Percentiles rank a stretch among this genome's conserved stretches.
These are phyloP conservation scores for Candida adriatica DNA, from an alignment of 805 yeast genomes.

Conservation along the genomic window DNA sequence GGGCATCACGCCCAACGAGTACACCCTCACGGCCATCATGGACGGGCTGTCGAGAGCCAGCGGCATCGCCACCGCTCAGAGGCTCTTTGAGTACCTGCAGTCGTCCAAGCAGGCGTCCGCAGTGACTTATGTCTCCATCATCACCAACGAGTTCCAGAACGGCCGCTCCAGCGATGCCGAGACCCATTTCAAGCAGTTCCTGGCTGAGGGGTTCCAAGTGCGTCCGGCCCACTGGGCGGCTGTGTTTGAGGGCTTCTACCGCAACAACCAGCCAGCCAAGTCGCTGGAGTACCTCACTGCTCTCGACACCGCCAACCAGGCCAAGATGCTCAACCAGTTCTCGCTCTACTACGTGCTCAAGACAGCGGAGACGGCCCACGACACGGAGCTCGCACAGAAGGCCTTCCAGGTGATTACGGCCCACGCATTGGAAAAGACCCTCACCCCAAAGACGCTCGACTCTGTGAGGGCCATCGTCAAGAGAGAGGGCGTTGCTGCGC, in stretches of 20 bases:
- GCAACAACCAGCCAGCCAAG: slow-evolving; percentile 8
- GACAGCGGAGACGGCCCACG: slow-evolving; percentile 11
- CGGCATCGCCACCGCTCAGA: slow-evolving; percentile 45
- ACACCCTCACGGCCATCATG: slow-evolving; percentile 45
- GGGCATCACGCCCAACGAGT: slow-evolving; percentile 34
- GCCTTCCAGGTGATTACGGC: slow-evolving; percentile 10
- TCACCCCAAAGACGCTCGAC: slow-evolving; percentile 6
- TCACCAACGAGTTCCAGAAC: slow-evolving; percentile 37
- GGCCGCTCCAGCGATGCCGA: slow-evolving; percentile 37
- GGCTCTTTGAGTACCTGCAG: slow-evolving; percentile 37
- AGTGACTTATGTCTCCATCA: slow-evolving; percentile 38
- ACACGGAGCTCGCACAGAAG: slow-evolving; percentile 17
- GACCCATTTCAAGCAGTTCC: slow-evolving; percentile 27
- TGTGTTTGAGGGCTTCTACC: slow-evolving; percentile 20
- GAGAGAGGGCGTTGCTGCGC: slow-evolving; percentile 12
- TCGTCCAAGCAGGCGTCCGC: slow-evolving; percentile 27
- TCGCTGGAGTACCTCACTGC: slow-evolving; percentile 13
- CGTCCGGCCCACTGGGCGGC: slow-evolving; percentile 18
- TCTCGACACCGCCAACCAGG: slow-evolving; percentile 3
- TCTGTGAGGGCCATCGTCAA: slow-evolving; percentile 7
- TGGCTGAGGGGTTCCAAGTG: slow-evolving; percentile 14
- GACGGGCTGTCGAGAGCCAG: slow-evolving; percentile 44
- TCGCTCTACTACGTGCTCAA: slow-evolving; percentile 17
- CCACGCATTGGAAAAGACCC: slow-evolving; percentile 1
- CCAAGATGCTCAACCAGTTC: slow-evolving; percentile 11